Evolutionary conservation across 164 flowering plant genomes (phyloP), one percentile per base, ranked within the genome.

Genomic region (Stephania cephalantha): DNA sequence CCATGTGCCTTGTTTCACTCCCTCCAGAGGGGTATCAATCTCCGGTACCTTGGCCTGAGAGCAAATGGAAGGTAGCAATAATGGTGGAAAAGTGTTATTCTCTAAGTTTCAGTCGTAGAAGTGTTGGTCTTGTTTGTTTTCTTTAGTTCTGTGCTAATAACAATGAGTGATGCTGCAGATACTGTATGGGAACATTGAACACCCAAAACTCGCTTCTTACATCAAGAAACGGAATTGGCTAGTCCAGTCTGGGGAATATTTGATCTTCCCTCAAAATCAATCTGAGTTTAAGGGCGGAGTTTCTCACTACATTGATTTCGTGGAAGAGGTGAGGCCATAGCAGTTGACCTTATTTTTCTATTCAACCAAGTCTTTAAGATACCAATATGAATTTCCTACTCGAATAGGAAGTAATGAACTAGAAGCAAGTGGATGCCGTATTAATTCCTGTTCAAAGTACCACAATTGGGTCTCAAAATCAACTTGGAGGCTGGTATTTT

Each of bases 1-100:
- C 86, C 30, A 87, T 86, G 91, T 95, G 99, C 82, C 85, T 95
- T 11, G 97, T 93, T 79, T 89, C 97, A 48, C 92, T 92, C 73
- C 93, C 95, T 1, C 91, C 79, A n/a, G 86, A 77, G 30, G 99
- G 97, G 1, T 93, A 92, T 84, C 81, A 25, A 30, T 72, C 82
- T 76, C 90, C 91, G 9, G 82, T 93, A 11, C 84, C 31, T 25
- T 95, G 99, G 99, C 95, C 99, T 6, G 90, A 92, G 71, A 92
- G 98, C 86, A 93, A 83, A 86, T 46, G 20, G 13, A 93, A 89
- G 94, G 99, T 93, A 83, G 78, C 65, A 9, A n/a, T 17, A 13
- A n/a, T 7, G 31, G 25, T 46, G 65, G 58, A 25, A 46, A 66
- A 30, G 29, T 65, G 52, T 31, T 6, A 22, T 63, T 64, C 6